phyloP scores from a whole-genome alignment of 108 stramenopile genomes.

The Cyclotella atomus region DNA sequence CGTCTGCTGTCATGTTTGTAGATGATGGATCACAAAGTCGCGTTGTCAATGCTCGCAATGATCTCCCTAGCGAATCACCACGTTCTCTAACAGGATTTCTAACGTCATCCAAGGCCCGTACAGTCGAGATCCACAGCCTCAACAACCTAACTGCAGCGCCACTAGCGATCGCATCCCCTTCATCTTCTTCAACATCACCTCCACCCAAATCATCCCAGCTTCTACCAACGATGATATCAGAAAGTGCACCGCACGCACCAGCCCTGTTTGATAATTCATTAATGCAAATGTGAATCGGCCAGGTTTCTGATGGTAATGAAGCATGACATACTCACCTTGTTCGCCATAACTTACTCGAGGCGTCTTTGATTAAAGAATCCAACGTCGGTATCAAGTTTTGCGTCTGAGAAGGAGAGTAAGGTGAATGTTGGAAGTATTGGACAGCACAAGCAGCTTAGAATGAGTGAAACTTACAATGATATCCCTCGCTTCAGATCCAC shows the following conservation, averaged over 20 bases:
- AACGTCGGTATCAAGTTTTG: conserved; percentile 76
- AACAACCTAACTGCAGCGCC: conserved; percentile 71
- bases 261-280: background rate
- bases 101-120: conserved; percentile 86
- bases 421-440: background rate
- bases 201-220: conserved; percentile 84
- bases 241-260: conserved; percentile 79
- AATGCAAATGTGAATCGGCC: background rate
- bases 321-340: conserved; percentile 36
- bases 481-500: conserved; percentile 76
- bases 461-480: background rate
- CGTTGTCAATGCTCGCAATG: conserved; percentile 66
- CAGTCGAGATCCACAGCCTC: conserved; percentile 68
- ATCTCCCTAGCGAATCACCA: conserved; percentile 71
- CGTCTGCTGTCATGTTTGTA: conserved; percentile 7
- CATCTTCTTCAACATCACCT: conserved; percentile 67
- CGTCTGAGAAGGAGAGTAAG: conserved; percentile 1
- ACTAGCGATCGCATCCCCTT: conserved; percentile 47
- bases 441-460: background rate
- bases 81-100: conserved; percentile 70
- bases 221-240: conserved; percentile 82
- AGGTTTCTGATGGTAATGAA: background rate
- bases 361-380: conserved; percentile 76
- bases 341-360: conserved; percentile 78
- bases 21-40: conserved; percentile 64